phyloP scores from a whole-genome alignment of 2,329 filamentous ascomycete genomes.

The Colletotrichum theobromicola region DNA sequence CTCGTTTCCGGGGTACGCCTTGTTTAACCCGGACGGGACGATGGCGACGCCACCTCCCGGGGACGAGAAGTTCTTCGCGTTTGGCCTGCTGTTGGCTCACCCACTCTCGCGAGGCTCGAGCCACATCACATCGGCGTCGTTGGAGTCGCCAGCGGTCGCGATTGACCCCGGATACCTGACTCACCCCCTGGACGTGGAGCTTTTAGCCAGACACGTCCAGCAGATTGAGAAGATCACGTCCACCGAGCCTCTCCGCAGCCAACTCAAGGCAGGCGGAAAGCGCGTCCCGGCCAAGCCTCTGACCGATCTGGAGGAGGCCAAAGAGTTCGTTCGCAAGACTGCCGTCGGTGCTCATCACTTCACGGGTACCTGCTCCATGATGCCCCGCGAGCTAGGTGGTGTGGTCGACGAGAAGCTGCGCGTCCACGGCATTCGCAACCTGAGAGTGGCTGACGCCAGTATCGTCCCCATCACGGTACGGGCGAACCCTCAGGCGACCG shows the following conservation, averaged over 20 bases:
- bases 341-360: constrained; percentile 50
- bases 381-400: constrained; percentile 55
- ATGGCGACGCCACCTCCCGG: constrained; percentile 19
- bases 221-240: constrained; percentile 43
- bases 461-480: constrained; percentile 33
- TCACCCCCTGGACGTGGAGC: constrained; percentile 62
- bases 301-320: constrained; percentile 36
- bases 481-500: constrained; percentile 36
- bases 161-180: constrained; percentile 61
- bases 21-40: constrained; percentile 17
- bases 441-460: constrained; percentile 51
- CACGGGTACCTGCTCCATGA: constrained; percentile 54
- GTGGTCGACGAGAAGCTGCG: constrained; percentile 49
- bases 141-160: constrained; percentile 27
- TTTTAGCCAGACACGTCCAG: constrained; percentile 48
- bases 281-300: constrained; percentile 24
- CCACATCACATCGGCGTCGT: constrained; percentile 55
- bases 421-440: constrained; percentile 48
- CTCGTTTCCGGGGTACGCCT: constrained; percentile 18
- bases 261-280: constrained; percentile 43
- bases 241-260: constrained; percentile 43
- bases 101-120: constrained; percentile 65
- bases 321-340: constrained; percentile 36
- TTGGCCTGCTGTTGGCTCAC: constrained; percentile 64
- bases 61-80: constrained; percentile 52